Evolutionary conservation across 75 land plant species (phyloP), one percentile per base, ranked within the genome.

Genomic region (Pinus tabuliformis): DNA sequence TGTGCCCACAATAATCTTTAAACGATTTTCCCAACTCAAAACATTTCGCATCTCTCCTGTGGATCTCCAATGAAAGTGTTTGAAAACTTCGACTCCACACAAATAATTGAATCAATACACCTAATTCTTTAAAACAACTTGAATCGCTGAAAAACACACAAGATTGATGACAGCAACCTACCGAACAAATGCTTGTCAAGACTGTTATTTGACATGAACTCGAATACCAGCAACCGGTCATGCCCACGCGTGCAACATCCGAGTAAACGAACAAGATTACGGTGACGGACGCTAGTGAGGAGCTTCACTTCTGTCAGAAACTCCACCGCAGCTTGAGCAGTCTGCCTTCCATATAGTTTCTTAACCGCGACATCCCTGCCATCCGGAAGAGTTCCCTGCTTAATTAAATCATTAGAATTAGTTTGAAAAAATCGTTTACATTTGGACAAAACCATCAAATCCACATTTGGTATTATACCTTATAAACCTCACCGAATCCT

Each of bases 231-330:
- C 4, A 79, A 30, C 24, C 80, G 37, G 17, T 79, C 81, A 7
- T 11, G 5, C 18, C 64, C 81, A 12, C 62, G 57, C 13, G 61
- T 45, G 56, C 81, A 79, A 24, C 81, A 79, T 13, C 81, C 81
- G 8, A 76, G 62, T 49, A 79, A 75, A 42, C 72, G n/a, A 17
- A 79, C 64, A 26, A 79, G 68, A 74, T 79, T 79, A 49, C 62
- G 80, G 79, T 79, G 81, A n/a, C 60, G 77, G n/a, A 79, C 66
- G 16, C 20, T 45, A 6, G 79, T 58, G 1, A 79, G 77, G 4
- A 79, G 28, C n/a, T 49, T 75, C 20, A 79, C 79, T 68, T 79
- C 81, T 39, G 39, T 79, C 22, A 79, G 15, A 75, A 79, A 79
- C 42, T 75, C 81, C 3, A 61, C 26, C 58, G 18, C 21, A 13